A percentile compares a stretch with the other conserved stretches of the same genome.
phyloP scores from a whole-genome alignment of 2,329 filamentous ascomycete genomes.

The Pleomassaria siparia region DNA sequence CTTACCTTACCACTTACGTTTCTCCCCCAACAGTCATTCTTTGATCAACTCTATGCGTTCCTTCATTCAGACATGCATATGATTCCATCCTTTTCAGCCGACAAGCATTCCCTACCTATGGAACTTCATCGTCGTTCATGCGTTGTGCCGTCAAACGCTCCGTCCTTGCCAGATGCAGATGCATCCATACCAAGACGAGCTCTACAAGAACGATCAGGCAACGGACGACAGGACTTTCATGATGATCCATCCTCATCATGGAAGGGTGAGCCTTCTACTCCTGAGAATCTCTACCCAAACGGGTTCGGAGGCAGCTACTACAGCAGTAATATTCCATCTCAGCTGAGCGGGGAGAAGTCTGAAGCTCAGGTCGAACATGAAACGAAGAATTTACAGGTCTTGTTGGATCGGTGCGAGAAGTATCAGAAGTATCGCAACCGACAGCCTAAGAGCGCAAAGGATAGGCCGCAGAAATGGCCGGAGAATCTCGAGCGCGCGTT shows the following conservation, averaged over 20 bases:
- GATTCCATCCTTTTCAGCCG: constrained; percentile 32
- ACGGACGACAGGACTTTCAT: constrained; percentile 39
- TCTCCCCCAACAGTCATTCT: constrained; percentile 45
- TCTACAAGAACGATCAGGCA: constrained; percentile 47
- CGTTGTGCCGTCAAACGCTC: constrained; percentile 48
- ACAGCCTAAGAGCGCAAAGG: constrained; percentile 37
- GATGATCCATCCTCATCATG: constrained; percentile 19
- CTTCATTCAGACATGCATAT: constrained; percentile 48
- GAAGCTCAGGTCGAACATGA: constrained; percentile 34
- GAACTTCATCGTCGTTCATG: constrained; percentile 40
- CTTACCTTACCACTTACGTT: constrained; percentile 36
- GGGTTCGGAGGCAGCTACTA: constrained; percentile 24
- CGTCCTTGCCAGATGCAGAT: constrained; percentile 35
- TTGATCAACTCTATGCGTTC: constrained; percentile 48
- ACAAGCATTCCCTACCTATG: constrained; percentile 32
- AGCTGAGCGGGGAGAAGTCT: constrained; percentile 26
- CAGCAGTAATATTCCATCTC: constrained; percentile 25
- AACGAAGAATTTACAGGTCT: constrained; percentile 29
- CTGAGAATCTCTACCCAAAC: constrained; percentile 25
- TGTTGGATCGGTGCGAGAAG: constrained; percentile 39
- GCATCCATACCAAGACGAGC: constrained; percentile 32
- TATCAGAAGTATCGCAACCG: constrained; percentile 51
- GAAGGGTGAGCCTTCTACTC: constrained; percentile 36
- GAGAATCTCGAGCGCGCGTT: constrained; percentile 52
- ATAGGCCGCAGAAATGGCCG: constrained; percentile 49